Percentiles rank a stretch among this genome's conserved stretches.
Conservation (phyloP, 2,329 filamentous ascomycete species). For the Diaporthe capsici region DNA sequence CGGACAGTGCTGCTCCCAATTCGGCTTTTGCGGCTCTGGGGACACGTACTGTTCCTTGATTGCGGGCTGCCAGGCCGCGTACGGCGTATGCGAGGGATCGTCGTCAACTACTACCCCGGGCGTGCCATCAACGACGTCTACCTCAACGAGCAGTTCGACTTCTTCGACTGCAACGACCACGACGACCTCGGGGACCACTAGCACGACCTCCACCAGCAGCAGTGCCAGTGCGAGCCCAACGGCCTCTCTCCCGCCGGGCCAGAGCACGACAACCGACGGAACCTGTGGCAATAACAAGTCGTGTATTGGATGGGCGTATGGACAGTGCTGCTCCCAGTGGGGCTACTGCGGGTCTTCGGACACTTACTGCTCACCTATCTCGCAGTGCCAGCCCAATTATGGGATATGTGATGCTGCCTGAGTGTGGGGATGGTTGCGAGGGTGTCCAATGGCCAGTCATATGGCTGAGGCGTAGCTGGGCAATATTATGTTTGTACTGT, state of each 20-base stretch:
- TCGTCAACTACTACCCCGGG: neutral
- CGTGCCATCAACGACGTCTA: conserved; percentile 1
- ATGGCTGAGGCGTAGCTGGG: neutral
- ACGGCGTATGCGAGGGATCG: conserved; percentile 9
- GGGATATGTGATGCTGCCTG: conserved; percentile 30
- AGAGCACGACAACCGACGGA: conserved; percentile 25
- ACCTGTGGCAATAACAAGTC: conserved; percentile 33
- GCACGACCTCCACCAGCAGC: neutral
- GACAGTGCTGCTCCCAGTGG: conserved; percentile 37
- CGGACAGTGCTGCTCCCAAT: conserved; percentile 39
- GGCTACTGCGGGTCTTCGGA: conserved; percentile 32
- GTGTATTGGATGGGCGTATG: conserved; percentile 29
- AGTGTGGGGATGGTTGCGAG: neutral
- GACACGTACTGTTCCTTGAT: conserved; percentile 22
- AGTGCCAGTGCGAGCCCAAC: conserved; percentile 25
- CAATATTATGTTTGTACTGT: neutral
- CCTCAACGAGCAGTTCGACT: neutral
- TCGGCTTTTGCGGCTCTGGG: conserved; percentile 22
- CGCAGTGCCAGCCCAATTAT: conserved; percentile 32
- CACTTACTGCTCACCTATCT: conserved; percentile 28
- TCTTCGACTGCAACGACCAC: neutral
- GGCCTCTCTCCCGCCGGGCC: conserved; percentile 5
- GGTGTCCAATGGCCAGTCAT: no score
- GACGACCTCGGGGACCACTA: conserved; percentile 4
- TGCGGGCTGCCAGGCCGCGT: conserved; percentile 13